These are phyloP conservation scores for Uronychia binucleata DNA, from an alignment of 73 alveolate genomes.

Conservation along the genomic window DNA sequence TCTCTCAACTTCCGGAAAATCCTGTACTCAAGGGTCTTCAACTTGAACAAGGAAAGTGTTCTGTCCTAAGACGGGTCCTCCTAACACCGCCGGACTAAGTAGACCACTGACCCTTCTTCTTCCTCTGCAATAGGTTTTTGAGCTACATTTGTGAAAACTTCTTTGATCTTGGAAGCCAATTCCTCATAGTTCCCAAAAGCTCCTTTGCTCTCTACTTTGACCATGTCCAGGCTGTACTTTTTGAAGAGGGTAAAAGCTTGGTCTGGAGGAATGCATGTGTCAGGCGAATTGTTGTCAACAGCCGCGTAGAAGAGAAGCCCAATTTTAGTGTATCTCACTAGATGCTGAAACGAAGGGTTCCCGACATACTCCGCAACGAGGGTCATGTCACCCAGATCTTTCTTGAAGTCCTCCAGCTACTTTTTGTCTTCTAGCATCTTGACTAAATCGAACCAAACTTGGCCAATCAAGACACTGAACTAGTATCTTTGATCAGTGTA, in stretches of 20 bases:
- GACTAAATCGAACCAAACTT: constrained; percentile 79
- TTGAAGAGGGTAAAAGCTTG: constrained; percentile 76
- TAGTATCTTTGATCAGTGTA: constrained; percentile 67
- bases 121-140: constrained; percentile 74
- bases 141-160: constrained; percentile 73
- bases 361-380: constrained; percentile 94
- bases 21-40: constrained; percentile 92
- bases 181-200: constrained; percentile 64
- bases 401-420: constrained; percentile 53
- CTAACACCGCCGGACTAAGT: constrained; percentile 38
- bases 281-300: constrained; percentile 57
- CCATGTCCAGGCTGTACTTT: constrained; percentile 78
- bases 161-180: constrained; percentile 60
- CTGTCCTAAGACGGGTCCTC: not conserved
- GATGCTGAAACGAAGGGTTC: constrained; percentile 79
- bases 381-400: constrained; percentile 73
- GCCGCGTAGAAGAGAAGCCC: constrained; percentile 82
- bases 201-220: constrained; percentile 76
- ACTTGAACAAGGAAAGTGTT: constrained; percentile 75
- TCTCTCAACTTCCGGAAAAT: constrained; percentile 90
- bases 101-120: constrained; percentile 93
- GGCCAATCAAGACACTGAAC: constrained; percentile 78
- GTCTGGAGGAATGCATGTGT: constrained; percentile 74
- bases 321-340: constrained; percentile 77
- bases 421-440: constrained; percentile 52